Percentiles rank a stretch among this genome's conserved stretches.
Conservation (phyloP, 352 stramenopile genomes). For the Globisporangium uncinulatum region DNA sequence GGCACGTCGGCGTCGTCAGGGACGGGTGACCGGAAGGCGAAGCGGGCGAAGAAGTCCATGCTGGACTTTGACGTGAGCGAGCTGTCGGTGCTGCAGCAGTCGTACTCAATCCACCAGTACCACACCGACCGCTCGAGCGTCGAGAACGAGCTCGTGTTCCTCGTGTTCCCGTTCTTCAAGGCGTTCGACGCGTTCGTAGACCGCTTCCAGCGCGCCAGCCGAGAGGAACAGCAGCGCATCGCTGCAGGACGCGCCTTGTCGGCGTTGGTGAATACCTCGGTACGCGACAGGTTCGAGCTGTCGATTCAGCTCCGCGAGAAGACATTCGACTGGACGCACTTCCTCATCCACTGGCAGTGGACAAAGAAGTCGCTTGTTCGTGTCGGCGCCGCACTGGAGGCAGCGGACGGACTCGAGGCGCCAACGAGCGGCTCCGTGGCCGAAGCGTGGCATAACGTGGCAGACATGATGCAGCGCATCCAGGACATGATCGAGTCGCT, state of each 20-base stretch:
- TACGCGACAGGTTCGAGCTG: conserved; percentile 71
- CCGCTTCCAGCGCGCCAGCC: conserved; percentile 16
- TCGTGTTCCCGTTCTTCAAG: conserved; percentile 65
- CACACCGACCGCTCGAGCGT: conserved; percentile 65
- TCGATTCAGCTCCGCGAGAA: conserved; percentile 59
- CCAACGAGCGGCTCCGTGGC: conserved; percentile 11
- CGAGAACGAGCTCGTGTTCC: conserved; percentile 68
- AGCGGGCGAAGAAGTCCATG: conserved; percentile 11
- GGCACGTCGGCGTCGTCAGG: conserved; percentile 6
- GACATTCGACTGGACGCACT: conserved; percentile 72
- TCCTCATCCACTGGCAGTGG: conserved; percentile 81
- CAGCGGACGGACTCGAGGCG: neutral
- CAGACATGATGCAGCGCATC: conserved; percentile 71
- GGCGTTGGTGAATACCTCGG: conserved; percentile 26
- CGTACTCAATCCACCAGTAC: conserved; percentile 75
- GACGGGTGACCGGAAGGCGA: conserved; percentile 7
- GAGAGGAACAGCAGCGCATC: neutral
- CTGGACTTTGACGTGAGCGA: conserved; percentile 30
- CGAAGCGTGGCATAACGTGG: conserved; percentile 33
- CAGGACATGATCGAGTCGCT: conserved; percentile 61
- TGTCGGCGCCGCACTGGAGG: conserved; percentile 9
- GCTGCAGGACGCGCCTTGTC: conserved; percentile 12
- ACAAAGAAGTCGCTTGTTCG: conserved; percentile 56
- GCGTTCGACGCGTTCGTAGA: conserved; percentile 47
- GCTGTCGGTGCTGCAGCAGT: conserved; percentile 76